phyloP scores from a whole-genome alignment of 108 stramenopile genomes.

The Cyclotella baltica region DNA sequence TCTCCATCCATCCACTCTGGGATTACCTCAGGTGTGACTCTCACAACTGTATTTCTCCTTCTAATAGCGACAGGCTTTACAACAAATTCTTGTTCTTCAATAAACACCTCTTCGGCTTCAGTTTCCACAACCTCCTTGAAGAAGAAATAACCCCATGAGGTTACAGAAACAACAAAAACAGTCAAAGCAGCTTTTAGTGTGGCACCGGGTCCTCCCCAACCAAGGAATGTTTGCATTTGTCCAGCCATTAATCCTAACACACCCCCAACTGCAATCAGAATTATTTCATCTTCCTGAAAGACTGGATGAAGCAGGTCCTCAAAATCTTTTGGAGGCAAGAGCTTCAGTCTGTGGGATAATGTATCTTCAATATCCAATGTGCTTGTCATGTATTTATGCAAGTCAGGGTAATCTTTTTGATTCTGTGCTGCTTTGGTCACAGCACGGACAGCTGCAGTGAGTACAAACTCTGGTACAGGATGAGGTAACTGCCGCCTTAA shows the following conservation, averaged over 20 bases:
- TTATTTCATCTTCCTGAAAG: conserved; percentile 97
- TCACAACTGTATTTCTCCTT: conserved; percentile 44
- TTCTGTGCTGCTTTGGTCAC: conserved; percentile 65
- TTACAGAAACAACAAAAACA: conserved; percentile 33
- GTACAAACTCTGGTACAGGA: conserved; percentile 69
- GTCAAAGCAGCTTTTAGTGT: conserved; percentile 60
- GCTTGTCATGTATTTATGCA: conserved; percentile 69
- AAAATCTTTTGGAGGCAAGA: conserved; percentile 83
- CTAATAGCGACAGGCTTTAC: conserved; percentile 40
- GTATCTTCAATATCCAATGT: conserved; percentile 69
- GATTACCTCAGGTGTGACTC: conserved; percentile 34
- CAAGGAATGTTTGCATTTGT: conserved; percentile 74
- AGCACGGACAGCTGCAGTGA: conserved; percentile 66
- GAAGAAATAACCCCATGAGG: conserved; percentile 54
- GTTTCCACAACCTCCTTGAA: conserved; percentile 51
- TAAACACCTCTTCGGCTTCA: conserved; percentile 23
- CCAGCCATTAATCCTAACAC: conserved; percentile 91
- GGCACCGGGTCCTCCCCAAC: conserved; percentile 80
- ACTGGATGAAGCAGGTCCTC: conserved; percentile 95
- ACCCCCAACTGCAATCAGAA: conserved; percentile 91
- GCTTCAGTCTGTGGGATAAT: conserved; percentile 80
- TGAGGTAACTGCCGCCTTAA: conserved; percentile 72
- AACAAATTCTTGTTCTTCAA: conserved; percentile 34
- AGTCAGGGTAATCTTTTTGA: conserved; percentile 61
- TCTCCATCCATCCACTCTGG: conserved; percentile 51